Percentiles rank a stretch among this genome's conserved stretches.
Evolutionary conservation across 495 filamentous ascomycete genomes (phyloP).

Genomic region (Durotheca rogersii): DNA sequence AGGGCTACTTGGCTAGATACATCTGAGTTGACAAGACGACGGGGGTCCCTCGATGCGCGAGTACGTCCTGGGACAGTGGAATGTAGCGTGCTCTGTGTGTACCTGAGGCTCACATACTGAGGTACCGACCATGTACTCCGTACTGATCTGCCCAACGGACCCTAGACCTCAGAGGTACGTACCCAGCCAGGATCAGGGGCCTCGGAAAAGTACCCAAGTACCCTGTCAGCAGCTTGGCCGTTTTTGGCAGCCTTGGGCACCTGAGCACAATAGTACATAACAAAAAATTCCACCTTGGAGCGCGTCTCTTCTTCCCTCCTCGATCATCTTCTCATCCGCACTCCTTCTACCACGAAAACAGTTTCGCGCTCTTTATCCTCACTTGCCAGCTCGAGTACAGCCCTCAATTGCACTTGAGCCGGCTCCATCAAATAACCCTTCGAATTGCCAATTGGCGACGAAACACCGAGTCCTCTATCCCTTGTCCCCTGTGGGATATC

Average conservation of each 20-base stretch:
- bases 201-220: not conserved
- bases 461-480: not conserved
- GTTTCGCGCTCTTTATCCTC: slow-evolving; percentile 16
- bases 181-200: no score
- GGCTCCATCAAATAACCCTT: slow-evolving; percentile 13
- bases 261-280: slow-evolving; percentile 1
- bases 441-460: not conserved
- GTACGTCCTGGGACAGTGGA: no score
- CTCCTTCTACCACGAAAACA: slow-evolving; percentile 15
- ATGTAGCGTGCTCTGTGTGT: no score
- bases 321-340: slow-evolving; percentile 4
- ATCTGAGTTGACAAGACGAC: no score
- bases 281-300: slow-evolving; percentile 19
- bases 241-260: slow-evolving; percentile 18
- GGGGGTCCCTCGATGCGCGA: no score
- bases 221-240: not conserved
- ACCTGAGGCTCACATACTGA: no score
- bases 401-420: slow-evolving; percentile 19
- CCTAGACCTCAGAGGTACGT: no score
- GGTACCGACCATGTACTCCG: no score
- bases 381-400: slow-evolving; percentile 8
- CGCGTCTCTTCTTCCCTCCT: slow-evolving; percentile 21
- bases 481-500: not conserved
- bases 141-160: no score
- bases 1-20: no score